Evolutionary conservation across 495 filamentous ascomycete genomes (phyloP), one percentile per base, ranked within the genome.

Genomic region (Penicillium coffeae): DNA sequence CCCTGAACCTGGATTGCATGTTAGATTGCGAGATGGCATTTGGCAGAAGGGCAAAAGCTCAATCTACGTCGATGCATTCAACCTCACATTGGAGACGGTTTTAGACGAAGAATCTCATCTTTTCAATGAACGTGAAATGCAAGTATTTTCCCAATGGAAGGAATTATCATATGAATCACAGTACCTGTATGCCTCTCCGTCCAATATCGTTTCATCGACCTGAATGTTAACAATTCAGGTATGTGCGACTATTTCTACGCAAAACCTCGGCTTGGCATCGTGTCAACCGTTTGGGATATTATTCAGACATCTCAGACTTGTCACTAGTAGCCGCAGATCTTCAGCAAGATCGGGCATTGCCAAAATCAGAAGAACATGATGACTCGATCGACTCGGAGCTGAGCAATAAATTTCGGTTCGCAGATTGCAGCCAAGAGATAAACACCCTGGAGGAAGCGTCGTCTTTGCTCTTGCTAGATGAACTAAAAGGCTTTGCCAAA

Each of bases 11-110:
- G 63, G 58, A 8, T 41, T 79, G 4, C 65, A 80, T 45, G 68
- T 68, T 38, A 72, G 80, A 12, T 50, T 85, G 36, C 73, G 71
- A 33, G 68, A 79, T 55, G 63, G 76, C 5, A 78, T 73, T 52
- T 86, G 83, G 83, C 59, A 75, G 19, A 75, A 70, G 40, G 82
- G 83, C 3, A 80, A 74, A 59, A 95, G 84, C 55, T 97, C 93
- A 3, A 90, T 98, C 45, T 98, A 98, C 56, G 90, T 96, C 13
- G 92, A 98, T 66, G 93, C 92, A 15, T 98, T 98, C 76, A 95
- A 96, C 65, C 71, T 96, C 13, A 90, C 91, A 14, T 74, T 98
- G 36, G 84, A 90, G 50, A 97, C 90, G 2, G 92, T 97, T 16
- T 72, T 98, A 4, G 84, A 86, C 39, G 91, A 96, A 38, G 93